Percentiles rank a stretch among this genome's conserved stretches.
These are phyloP conservation scores for Tetradesmus lagerheimii DNA, from an alignment of 139 green algal genomes.

Conservation along the genomic window DNA sequence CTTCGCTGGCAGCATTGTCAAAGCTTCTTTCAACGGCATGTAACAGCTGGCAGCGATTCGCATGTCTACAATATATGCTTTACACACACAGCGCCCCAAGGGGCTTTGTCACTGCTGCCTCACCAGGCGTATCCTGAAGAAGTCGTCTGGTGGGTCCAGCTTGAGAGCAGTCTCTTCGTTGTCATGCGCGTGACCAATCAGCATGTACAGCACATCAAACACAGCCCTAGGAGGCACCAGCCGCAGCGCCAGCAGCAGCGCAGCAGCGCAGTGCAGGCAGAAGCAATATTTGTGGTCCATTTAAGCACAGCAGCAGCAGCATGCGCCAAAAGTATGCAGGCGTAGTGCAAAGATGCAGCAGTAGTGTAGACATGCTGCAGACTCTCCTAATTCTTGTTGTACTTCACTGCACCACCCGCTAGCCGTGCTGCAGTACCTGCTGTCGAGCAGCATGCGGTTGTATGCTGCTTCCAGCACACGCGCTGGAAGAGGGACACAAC, in stretches of 20 bases:
- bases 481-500: too few species aligned
- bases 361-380: too few species aligned
- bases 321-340: too few species aligned
- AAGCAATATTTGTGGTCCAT: too few species aligned
- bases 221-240: conserved; percentile 61
- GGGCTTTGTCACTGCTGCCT: background rate
- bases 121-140: conserved; percentile 67
- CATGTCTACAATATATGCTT: background rate
- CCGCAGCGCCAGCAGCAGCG: background rate
- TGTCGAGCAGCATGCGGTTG: conserved; percentile 83
- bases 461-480: too few species aligned
- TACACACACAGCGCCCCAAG: background rate
- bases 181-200: conserved; percentile 68
- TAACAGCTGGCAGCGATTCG: background rate
- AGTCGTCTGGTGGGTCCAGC: conserved; percentile 64
- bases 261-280: too few species aligned
- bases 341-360: too few species aligned
- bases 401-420: too few species aligned
- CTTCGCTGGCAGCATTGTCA: too few species aligned
- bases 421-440: too few species aligned
- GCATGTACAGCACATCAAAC: conserved; percentile 91
- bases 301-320: background rate
- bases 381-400: too few species aligned
- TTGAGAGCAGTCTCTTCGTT: conserved; percentile 47
- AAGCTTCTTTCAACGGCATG: too few species aligned